Evolutionary conservation across 257 asterid genomes (phyloP).

Genomic region (Parsonsia alboflavescens): DNA sequence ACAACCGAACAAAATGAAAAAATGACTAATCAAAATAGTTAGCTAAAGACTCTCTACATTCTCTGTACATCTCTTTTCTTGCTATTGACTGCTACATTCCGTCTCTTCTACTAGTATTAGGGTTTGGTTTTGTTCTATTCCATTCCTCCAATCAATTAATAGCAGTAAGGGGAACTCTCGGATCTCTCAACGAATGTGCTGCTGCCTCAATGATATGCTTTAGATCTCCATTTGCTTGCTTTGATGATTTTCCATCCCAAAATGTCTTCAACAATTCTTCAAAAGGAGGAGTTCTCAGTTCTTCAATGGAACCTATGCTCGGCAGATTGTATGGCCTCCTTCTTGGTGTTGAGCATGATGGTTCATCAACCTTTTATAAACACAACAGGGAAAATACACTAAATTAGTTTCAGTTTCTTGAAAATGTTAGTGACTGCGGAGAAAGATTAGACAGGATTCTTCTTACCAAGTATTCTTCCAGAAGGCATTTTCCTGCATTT

Average conservation of each 20-base stretch:
- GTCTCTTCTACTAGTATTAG: no score
- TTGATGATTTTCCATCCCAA: constrained; percentile 71
- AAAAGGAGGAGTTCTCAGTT: constrained; percentile 76
- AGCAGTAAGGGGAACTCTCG: constrained; percentile 78
- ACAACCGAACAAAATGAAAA: neutral
- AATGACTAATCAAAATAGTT: constrained; percentile 5
- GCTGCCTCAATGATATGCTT: constrained; percentile 63
- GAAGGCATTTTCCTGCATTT: constrained; percentile 83
- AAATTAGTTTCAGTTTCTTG: neutral
- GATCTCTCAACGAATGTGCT: constrained; percentile 53
- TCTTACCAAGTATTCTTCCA: constrained; percentile 75
- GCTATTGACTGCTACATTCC: neutral
- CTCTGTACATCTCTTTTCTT: neutral
- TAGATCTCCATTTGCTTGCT: constrained; percentile 70
- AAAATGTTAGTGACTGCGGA: neutral
- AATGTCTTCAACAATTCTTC: constrained; percentile 76
- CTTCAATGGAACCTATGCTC: constrained; percentile 70
- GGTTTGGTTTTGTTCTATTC: no score
- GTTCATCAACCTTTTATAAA: constrained; percentile 66
- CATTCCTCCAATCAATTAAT: constrained; percentile 8
- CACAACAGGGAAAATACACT: neutral
- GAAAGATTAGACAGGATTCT: neutral
- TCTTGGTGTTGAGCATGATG: constrained; percentile 80
- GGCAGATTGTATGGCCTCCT: constrained; percentile 65
- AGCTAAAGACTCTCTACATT: constrained; percentile 24